Conservation (phyloP, 306 rosid species). For the Abrus pulchellus region DNA sequence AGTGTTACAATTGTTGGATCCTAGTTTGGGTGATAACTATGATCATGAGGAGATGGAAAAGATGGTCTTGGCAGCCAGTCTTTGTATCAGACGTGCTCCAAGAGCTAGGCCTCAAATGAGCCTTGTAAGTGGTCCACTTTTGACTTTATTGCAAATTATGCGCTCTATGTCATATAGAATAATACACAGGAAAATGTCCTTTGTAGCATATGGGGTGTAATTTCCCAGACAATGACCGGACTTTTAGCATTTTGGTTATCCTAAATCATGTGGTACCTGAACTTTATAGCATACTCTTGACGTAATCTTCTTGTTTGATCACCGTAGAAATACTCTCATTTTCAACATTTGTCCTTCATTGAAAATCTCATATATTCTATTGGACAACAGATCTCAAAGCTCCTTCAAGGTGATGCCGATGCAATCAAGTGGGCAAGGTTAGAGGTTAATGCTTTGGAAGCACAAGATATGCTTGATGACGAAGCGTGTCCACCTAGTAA, state of each 20-base stretch:
- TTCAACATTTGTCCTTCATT: conserved; percentile 5
- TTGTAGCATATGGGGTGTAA: conserved; percentile 17
- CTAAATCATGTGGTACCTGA: conserved; percentile 40
- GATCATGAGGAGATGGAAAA: conserved; percentile 78
- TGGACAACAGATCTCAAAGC: conserved; percentile 77
- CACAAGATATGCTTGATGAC: conserved; percentile 61
- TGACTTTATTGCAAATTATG: conserved; percentile 41
- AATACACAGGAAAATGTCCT: conserved; percentile 4
- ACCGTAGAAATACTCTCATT: conserved; percentile 19
- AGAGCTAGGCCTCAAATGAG: conserved; percentile 94
- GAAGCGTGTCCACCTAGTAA: conserved; percentile 74
- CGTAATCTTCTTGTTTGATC: conserved; percentile 45
- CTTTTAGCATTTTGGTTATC: conserved; percentile 30
- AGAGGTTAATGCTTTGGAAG: conserved; percentile 62
- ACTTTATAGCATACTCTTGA: conserved; percentile 24
- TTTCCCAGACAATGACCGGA: conserved; percentile 30
- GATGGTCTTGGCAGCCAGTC: conserved; percentile 89
- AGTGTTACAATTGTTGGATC: conserved; percentile 77
- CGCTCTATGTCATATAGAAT: background rate
- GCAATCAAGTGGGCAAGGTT: conserved; percentile 85
- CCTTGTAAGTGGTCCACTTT: conserved; percentile 70
- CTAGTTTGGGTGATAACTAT: conserved; percentile 67
- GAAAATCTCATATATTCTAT: conserved; percentile 24
- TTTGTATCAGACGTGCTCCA: conserved; percentile 84
- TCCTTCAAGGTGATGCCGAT: conserved; percentile 80